Evolutionary conservation across 805 yeast species (phyloP).

Genomic region (Nakazawaea sp.): DNA sequence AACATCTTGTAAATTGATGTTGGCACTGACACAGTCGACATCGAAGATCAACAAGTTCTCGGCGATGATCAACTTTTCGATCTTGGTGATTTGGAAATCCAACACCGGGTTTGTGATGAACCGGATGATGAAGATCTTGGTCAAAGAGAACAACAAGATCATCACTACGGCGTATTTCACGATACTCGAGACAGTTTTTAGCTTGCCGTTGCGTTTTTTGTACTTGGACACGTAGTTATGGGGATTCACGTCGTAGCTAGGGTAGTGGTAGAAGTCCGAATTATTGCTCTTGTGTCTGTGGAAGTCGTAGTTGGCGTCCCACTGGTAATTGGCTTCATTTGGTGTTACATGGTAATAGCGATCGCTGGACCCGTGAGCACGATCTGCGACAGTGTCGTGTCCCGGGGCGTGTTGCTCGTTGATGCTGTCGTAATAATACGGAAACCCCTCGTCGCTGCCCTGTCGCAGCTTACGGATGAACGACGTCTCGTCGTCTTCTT

Average conservation of each 20-base stretch:
- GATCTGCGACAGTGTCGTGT: background rate
- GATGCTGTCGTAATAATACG: background rate
- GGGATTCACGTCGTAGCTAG: constrained; percentile 8
- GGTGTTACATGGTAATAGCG: too few relatives aligned
- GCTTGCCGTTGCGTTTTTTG: background rate
- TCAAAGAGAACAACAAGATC: constrained; percentile 2
- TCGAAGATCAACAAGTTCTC: constrained; percentile 25
- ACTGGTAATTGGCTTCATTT: background rate
- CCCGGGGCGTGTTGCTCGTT: background rate
- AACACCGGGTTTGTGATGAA: constrained; percentile 20
- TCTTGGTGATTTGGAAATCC: constrained; percentile 16
- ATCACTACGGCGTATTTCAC: constrained; percentile 9
- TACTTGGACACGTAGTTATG: constrained; percentile 10
- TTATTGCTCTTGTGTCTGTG: background rate
- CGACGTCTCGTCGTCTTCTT: constrained; percentile 2
- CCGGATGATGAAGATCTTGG: constrained; percentile 18
- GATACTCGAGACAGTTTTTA: constrained; percentile 4
- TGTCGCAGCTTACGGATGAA: constrained; percentile 1
- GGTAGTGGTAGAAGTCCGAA: constrained; percentile 2
- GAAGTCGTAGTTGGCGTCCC: background rate
- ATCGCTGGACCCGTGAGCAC: background rate
- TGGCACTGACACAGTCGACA: constrained; percentile 18
- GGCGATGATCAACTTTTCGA: constrained; percentile 24
- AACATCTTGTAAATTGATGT: constrained; percentile 25
- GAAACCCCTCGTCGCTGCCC: constrained; percentile 2